Percentiles rank a stretch among this genome's conserved stretches.
Evolutionary conservation across 768 basidiomycete genomes (phyloP).

Genomic region (Xerocomellus chrysenteron): DNA sequence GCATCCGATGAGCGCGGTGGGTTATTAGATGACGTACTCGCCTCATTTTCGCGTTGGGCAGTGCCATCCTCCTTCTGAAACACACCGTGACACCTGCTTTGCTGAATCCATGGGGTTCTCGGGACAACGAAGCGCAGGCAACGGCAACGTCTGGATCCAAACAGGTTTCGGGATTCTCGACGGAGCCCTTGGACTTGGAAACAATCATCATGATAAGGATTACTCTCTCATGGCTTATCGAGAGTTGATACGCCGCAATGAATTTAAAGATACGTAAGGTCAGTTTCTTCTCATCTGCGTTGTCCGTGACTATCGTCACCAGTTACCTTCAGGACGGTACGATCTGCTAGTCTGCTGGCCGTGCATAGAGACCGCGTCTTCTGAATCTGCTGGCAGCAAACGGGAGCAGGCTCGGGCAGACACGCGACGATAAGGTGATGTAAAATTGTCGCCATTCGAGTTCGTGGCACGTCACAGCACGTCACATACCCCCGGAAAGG

Average conservation of each 20-base stretch:
- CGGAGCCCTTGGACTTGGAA: neutral
- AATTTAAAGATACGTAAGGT: conserved; percentile 8
- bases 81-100: conserved; percentile 4
- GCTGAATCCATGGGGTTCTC: neutral
- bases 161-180: conserved; percentile 1
- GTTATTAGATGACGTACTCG: neutral
- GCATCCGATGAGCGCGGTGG: neutral
- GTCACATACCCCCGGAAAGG: conserved; percentile 9
- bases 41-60: neutral
- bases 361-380: too few species aligned
- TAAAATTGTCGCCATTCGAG: neutral
- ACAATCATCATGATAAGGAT: conserved; percentile 11
- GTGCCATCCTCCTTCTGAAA: conserved; percentile 3
- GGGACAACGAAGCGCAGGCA: neutral
- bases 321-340: neutral
- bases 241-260: neutral
- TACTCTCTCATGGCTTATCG: conserved; percentile 4
- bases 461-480: too few species aligned
- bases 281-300: neutral
- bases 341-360: neutral
- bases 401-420: too few species aligned
- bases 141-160: neutral
- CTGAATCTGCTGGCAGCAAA: neutral
- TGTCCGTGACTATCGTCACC: neutral
- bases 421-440: conserved; percentile 10